Evolutionary conservation across 108 stramenopile genomes (phyloP), one percentile per base, ranked within the genome.

Genomic region (Pseudonitzschia multiseries): DNA sequence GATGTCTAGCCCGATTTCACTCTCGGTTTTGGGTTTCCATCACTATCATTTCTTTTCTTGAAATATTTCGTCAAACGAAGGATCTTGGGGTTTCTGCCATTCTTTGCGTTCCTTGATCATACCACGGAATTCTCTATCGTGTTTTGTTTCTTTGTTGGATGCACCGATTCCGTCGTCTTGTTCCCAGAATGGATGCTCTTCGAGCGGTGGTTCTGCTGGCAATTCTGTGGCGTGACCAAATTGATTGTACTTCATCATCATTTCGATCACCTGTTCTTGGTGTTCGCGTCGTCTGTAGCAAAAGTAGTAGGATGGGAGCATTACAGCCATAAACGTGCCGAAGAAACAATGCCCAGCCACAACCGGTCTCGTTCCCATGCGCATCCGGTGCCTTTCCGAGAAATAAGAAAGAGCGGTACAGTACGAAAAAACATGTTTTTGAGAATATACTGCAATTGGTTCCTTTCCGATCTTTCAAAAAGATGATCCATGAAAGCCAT

Each of bases 221-320:
- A 90, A 84, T 42, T 89, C 81, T 41, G 73, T 72, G 8, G 83
- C 88, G 46, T 85, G 82, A 57, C 84, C 81, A 79, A 93, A 93
- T 72, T 84, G 81, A 71, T 93, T 93, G n/a, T 84, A 89, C 43
- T 84, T 79, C 92, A 93, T 93, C 87, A 93, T 89, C 74, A 84
- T 79, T 78, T 89, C 86, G 53, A 93, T 89, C 27, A 86, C 81
- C 36, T 81, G 33, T 72, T 93, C 88, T 59, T 89, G 83, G 68
- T 90, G 84, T 36, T 90, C 89, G 27, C 89, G 78, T 63, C 82
- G 81, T 71, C 86, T 77, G 59, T 73, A 86, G 59, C 92, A 93
- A 80, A 90, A 93, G 74, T 89, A 90, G 73, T 93, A 93, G 31
- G 84, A 86, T 27, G 89, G 89, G 21, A 79, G 56, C 54, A 79